Evolutionary conservation across 495 filamentous ascomycete species (phyloP).

Genomic region (Xylaria acuta): DNA sequence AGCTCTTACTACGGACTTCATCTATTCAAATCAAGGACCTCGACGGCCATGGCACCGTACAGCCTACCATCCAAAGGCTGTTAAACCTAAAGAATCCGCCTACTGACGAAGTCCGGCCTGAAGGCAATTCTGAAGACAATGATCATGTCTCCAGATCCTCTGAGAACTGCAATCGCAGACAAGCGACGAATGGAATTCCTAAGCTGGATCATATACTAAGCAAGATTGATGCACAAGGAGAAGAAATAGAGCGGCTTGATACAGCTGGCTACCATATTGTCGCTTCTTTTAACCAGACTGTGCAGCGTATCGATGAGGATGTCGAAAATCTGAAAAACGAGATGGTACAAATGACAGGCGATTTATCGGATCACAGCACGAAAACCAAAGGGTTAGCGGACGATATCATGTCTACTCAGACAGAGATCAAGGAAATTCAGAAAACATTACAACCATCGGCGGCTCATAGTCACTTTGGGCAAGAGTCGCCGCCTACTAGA

Average conservation of each 20-base stretch:
- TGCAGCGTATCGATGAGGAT: conserved; percentile 36
- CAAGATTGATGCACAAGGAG: conserved; percentile 40
- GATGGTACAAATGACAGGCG: conserved; percentile 26
- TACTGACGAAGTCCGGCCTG: conserved; percentile 10
- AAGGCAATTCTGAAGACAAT: not conserved
- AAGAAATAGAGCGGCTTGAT: conserved; percentile 43
- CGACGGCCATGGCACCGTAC: conserved; percentile 15
- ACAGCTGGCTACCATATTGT: conserved; percentile 42
- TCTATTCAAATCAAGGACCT: conserved; percentile 30
- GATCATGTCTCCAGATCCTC: not conserved
- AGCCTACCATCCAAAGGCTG: conserved; percentile 39
- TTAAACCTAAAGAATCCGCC: conserved; percentile 38
- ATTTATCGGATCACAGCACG: conserved; percentile 16
- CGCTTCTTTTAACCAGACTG: conserved; percentile 40
- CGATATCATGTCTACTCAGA: conserved; percentile 33
- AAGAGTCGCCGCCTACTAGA: conserved; percentile 20
- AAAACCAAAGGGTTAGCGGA: conserved; percentile 23
- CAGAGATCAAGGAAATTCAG: conserved; percentile 30
- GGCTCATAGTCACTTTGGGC: conserved; percentile 24
- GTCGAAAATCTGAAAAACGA: conserved; percentile 34
- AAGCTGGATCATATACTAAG: not conserved
- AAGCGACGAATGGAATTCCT: not conserved
- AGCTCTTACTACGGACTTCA: conserved; percentile 35
- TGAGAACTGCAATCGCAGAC: not conserved
- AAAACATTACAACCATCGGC: conserved; percentile 25